These are phyloP conservation scores for Solanum acaule DNA, from an alignment of 257 asterid genomes.

Conservation along the genomic window DNA sequence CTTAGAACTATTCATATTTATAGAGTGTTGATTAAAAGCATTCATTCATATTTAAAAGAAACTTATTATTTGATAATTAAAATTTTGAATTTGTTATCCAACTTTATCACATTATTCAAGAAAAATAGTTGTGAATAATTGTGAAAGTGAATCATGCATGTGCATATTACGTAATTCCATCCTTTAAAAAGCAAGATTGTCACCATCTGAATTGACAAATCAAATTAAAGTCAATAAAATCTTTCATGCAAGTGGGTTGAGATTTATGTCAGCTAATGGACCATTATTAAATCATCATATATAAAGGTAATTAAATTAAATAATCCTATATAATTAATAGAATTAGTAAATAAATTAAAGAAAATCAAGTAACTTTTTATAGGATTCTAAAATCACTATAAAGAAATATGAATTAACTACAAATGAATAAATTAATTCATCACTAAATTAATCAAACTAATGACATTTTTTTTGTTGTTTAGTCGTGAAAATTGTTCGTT, in stretches of 20 bases:
- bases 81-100: neutral
- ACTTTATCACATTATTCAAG: conserved; percentile 3
- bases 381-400: neutral
- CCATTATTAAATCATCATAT: neutral
- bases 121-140: neutral
- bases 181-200: neutral
- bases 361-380: neutral
- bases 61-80: too few species aligned
- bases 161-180: neutral
- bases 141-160: conserved; percentile 5
- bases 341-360: neutral
- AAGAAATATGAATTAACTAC: neutral
- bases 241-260: neutral
- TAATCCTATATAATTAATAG: neutral
- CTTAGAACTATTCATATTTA: too few species aligned
- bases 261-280: neutral
- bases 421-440: neutral
- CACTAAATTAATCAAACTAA: neutral
- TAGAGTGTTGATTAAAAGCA: too few species aligned
- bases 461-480: neutral
- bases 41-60: too few species aligned
- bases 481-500: too few species aligned
- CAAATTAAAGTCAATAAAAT: neutral
- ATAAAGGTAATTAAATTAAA: neutral
- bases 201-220: neutral